Evolutionary conservation across 2,329 filamentous ascomycete genomes (phyloP), one percentile per base, ranked within the genome.

Genomic region (Cladophialophora chaetospira): DNA sequence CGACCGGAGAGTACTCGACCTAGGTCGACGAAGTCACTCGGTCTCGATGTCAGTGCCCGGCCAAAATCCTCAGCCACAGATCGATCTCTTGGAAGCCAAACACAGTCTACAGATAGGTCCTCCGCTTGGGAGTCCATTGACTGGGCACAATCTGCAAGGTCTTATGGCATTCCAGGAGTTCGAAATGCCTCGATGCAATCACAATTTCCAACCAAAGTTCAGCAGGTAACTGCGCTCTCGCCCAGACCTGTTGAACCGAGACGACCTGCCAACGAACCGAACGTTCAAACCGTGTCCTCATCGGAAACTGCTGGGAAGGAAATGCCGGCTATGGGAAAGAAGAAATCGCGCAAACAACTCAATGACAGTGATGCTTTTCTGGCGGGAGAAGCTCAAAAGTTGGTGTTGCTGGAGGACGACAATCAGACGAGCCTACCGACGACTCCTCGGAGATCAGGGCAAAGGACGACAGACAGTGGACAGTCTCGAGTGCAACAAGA

Each of bases 331-430:
- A 10, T 31, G 4, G 21, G 23, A 4, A 52, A 55, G 40, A 47
- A 44, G n/a, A 57, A 55, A 28, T 40, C 45, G 17, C 21, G 29
- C 10, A 10, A 15, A 9, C 13, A 33, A 29, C 3, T 48, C 21
- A 4, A 19, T 3, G 21, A 25, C 4, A 53, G 35, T 46, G 42
- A 47, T 28, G 62, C 45, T 3, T 66, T 66, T 43, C 53, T 65
- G 10, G 64, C 64, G 13, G 63, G 63, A 11, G 65, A 66, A 50
- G 65, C 65, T 17, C 57, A 53, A 43, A 58, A 55, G 50, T 31
- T 63, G 38, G 46, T 51, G 35, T 17, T 63, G 19, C 46, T 58
- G 13, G 46, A 58, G 10, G 52, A 53, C 13, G 42, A 43, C n/a
- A 50, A 51, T 9, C 51, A 44, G 23, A 26, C 58, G 31, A 50